Base-by-base conservation (phyloP, 106 monocot genomes). In the Hemerocallis citrina region DNA sequence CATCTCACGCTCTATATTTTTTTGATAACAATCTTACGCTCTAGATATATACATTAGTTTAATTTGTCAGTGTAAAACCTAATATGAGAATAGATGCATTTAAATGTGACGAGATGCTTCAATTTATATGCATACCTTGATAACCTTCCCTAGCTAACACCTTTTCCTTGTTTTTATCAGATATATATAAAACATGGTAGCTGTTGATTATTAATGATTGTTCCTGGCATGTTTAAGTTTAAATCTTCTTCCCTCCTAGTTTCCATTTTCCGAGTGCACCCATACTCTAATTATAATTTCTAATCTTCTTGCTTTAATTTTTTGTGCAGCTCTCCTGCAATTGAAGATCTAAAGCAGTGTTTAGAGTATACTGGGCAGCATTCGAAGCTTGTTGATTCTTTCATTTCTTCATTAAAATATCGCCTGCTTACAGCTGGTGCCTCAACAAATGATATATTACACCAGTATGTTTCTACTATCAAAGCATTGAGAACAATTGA, bases 401-500 rank as follows among this genome's bases (percentile, higher is more conserved):
- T 98, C 74, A 79, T 98, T 64, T 88, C 85, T 66, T 87, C 98
- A 46, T 59, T 98, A 43, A 52, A 75, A 50, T 82, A 82, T 67
- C 98, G 98, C 14, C 65, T 98, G 72, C 84, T 98, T 63, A 98
- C 98, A 35, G 98, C 98, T 60, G 98, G 91, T 49, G 98, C 98
- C 54, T 87, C 98, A 66, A 98, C 98, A 55, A 92, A 98, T 82
- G 98, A 98, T 61, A 98, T 98, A 73, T 64, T 98, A 65, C 98
- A 92, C 73, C 98, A 98, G 63, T 98, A 98, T 85, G 88, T 98
- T 32, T 98, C 98, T 50, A 98, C 98, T 40, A 98, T 98, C 67
- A 98, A 98, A 56, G 87, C 98, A 24, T 73, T 98, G 5, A 50
- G 88, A 52, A 92, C 85, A 46, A 82, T 98, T 64, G 98, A 92